Evolutionary conservation across 306 rosid species (phyloP).

Genomic region (Rosa persica): DNA sequence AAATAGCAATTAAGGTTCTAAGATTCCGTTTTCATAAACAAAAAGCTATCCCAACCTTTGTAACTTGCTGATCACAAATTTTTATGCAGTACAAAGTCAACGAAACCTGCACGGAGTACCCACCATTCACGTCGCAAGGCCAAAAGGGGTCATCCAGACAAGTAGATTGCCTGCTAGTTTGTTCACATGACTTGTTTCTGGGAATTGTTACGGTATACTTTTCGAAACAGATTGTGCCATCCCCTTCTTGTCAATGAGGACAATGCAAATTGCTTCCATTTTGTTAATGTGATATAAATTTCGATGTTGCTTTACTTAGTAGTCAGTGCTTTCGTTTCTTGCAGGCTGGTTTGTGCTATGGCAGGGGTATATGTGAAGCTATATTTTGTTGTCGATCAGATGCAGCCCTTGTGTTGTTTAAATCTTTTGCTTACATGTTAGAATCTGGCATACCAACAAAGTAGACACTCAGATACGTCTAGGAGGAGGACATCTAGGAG

Average conservation of each 20-base stretch:
- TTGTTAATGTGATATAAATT: not conserved
- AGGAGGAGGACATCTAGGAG: conserved; percentile 4
- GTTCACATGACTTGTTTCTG: conserved; percentile 5
- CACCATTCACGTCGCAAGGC: conserved; percentile 70
- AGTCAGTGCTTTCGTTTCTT: not conserved
- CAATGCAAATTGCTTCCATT: not conserved
- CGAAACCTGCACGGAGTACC: conserved; percentile 49
- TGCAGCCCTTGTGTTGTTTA: not conserved
- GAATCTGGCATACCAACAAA: conserved; percentile 5
- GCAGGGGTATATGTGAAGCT: conserved; percentile 25
- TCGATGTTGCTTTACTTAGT: not conserved
- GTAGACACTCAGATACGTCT: conserved; percentile 9
- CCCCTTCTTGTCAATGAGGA: not conserved
- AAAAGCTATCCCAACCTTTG: conserved; percentile 6
- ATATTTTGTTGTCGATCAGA: conserved; percentile 10
- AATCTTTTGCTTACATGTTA: conserved; percentile 14
- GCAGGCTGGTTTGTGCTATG: conserved; percentile 42
- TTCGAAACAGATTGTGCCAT: not conserved
- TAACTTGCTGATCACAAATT: not conserved
- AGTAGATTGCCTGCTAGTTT: conserved; percentile 34
- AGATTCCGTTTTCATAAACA: not conserved
- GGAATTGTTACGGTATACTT: conserved; percentile 11
- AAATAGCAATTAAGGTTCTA: not conserved
- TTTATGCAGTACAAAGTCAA: conserved; percentile 55
- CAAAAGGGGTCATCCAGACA: conserved; percentile 79